Evolutionary conservation across 2,329 filamentous ascomycete species (phyloP).

Genomic region (Canariomyces notabilis): DNA sequence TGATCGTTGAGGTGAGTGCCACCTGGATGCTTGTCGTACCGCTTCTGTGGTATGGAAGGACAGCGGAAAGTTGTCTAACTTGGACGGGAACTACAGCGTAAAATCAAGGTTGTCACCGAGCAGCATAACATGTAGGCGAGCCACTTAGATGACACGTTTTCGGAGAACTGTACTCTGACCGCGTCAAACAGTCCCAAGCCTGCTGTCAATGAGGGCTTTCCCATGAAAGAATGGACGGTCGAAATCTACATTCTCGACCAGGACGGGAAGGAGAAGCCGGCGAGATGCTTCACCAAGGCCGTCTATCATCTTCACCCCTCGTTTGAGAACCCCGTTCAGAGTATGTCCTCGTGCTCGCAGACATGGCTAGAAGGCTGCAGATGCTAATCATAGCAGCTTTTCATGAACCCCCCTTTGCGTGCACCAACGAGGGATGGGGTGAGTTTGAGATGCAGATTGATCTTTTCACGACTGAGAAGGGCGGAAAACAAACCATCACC

Average conservation of each 20-base stretch:
- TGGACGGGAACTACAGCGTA: slow-evolving; percentile 58
- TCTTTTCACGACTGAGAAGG: slow-evolving; percentile 79
- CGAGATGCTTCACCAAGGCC: slow-evolving; percentile 85
- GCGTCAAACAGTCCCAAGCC: slow-evolving; percentile 61
- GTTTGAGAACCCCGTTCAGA: slow-evolving; percentile 80
- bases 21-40: neutral
- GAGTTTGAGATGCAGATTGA: slow-evolving; percentile 95
- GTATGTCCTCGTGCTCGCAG: slow-evolving; percentile 48
- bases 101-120: slow-evolving; percentile 87
- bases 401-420: slow-evolving; percentile 79
- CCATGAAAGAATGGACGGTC: slow-evolving; percentile 89
- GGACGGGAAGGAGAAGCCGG: slow-evolving; percentile 75
- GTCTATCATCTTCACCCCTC: slow-evolving; percentile 91
- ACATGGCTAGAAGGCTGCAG: neutral
- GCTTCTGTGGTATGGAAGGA: neutral
- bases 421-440: slow-evolving; percentile 94
- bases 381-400: slow-evolving; percentile 52
- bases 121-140: slow-evolving; percentile 71
- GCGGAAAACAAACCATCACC: slow-evolving; percentile 67
- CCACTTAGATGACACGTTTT: neutral
- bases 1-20: slow-evolving; percentile 35
- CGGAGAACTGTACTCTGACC: slow-evolving; percentile 18
- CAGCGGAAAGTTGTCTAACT: slow-evolving; percentile 4
- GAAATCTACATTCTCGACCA: slow-evolving; percentile 80
- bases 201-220: slow-evolving; percentile 78